Evolutionary conservation across 2,329 filamentous ascomycete species (phyloP).

Genomic region (Apiospora phragmitis): DNA sequence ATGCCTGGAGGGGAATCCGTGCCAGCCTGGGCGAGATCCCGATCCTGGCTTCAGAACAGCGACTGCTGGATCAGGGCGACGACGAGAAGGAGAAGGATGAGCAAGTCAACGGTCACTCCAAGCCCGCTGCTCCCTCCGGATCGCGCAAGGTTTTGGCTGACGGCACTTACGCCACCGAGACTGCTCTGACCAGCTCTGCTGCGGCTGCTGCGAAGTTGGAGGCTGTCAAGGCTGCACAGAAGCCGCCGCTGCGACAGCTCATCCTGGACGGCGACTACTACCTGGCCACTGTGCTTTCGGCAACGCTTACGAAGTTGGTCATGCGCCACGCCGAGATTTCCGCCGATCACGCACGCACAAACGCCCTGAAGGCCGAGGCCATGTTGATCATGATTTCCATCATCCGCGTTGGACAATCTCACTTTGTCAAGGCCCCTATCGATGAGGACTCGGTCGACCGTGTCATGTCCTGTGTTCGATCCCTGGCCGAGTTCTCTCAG

Average conservation of each 20-base stretch:
- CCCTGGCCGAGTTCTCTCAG: conserved; percentile 83
- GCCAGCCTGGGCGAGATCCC: conserved; percentile 95
- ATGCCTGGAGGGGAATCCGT: conserved; percentile 95
- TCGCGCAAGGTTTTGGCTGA: conserved; percentile 92
- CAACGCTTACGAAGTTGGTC: conserved; percentile 93
- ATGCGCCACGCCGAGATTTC: conserved; percentile 97
- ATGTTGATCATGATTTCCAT: conserved; percentile 99
- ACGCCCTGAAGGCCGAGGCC: conserved; percentile 90
- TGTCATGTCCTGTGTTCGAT: conserved; percentile 96
- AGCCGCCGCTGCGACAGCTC: conserved; percentile 89
- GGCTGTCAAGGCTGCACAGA: conserved; percentile 94
- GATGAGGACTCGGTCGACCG: conserved; percentile 98
- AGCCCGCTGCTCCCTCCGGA: conserved; percentile 73
- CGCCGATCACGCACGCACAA: conserved; percentile 80
- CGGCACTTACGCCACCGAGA: conserved; percentile 96
- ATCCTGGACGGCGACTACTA: conserved; percentile 98
- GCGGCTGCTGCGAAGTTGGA: conserved; percentile 88
- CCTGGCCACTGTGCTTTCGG: conserved; percentile 90
- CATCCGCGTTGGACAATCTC: conserved; percentile 95
- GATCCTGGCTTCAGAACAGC: conserved; percentile 91
- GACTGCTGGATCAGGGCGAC: conserved; percentile 83
- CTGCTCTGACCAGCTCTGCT: conserved; percentile 89
- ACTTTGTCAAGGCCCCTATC: conserved; percentile 95
- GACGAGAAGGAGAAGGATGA: conserved; percentile 61
- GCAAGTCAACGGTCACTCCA: conserved; percentile 79